These are phyloP conservation scores for Fimicolochytrium jonesii DNA, from an alignment of 192 early-diverging fungal genomes.

Conservation along the genomic window DNA sequence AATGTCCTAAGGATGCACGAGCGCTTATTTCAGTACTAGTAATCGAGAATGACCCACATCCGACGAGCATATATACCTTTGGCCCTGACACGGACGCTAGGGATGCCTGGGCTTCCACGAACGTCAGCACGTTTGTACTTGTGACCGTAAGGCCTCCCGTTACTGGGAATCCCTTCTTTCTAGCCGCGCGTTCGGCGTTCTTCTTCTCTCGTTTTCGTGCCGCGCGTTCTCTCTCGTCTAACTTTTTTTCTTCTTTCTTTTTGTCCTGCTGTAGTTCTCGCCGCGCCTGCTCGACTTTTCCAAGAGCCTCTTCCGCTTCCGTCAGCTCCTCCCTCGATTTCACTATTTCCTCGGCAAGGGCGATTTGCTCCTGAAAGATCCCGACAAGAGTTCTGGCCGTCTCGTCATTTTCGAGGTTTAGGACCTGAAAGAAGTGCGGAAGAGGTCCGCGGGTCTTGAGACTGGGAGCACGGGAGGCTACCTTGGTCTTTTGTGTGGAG, in stretches of 20 bases:
- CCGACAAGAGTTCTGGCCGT: slow-evolving; percentile 11
- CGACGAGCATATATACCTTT: no score
- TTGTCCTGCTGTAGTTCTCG: slow-evolving; percentile 21
- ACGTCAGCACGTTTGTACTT: slow-evolving; percentile 24
- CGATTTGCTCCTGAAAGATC: slow-evolving; percentile 24
- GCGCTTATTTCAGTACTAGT: no score
- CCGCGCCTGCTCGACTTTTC: slow-evolving; percentile 23
- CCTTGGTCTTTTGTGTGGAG: no score
- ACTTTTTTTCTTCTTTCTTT: slow-evolving; percentile 21
- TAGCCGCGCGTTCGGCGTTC: slow-evolving; percentile 17
- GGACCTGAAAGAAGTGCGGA: slow-evolving; percentile 26
- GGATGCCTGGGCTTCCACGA: slow-evolving; percentile 23
- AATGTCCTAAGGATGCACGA: slow-evolving; percentile 14
- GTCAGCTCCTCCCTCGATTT: slow-evolving; percentile 4
- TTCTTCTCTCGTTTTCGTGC: slow-evolving; percentile 28
- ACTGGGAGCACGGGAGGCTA: no score
- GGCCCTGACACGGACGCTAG: slow-evolving; percentile 16
- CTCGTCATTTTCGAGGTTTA: slow-evolving; percentile 18
- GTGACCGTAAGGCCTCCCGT: slow-evolving; percentile 19
- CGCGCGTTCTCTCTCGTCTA: slow-evolving; percentile 21
- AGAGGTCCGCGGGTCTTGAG: no score
- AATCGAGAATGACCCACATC: no score
- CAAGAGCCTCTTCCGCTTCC: slow-evolving; percentile 26
- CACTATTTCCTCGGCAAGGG: slow-evolving; percentile 26
- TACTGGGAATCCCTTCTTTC: slow-evolving; percentile 17